Percentiles rank a stretch among this genome's conserved stretches.
Conservation (phyloP, 345 rosid genomes). For the Brassica napus region Da-Ae NC_063438.1:6333501-6334000, state of each 20-base stretch:
- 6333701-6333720: conserved; percentile 43
- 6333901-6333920: background rate
- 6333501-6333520: conserved; percentile 20
- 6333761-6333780: conserved; percentile 7
- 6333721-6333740: conserved; percentile 28
- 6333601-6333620: background rate
- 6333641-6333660: conserved; percentile 20
- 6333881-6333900: background rate
- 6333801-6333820: conserved; percentile 29
- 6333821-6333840: background rate
- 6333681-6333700: conserved; percentile 34
- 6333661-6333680: conserved; percentile 40
- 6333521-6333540: conserved; percentile 38
- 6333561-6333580: background rate
- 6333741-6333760: conserved; percentile 30
- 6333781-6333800: conserved; percentile 18
- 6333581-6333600: background rate
- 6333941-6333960: background rate
- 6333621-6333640: background rate
- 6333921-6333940: background rate
- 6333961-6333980: background rate
- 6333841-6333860: background rate
- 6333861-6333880: background rate
- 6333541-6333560: conserved; percentile 16
- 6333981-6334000: background rate